Conservation (phyloP, 805 yeast species). For the Pichia nanzhaoensis region DNA sequence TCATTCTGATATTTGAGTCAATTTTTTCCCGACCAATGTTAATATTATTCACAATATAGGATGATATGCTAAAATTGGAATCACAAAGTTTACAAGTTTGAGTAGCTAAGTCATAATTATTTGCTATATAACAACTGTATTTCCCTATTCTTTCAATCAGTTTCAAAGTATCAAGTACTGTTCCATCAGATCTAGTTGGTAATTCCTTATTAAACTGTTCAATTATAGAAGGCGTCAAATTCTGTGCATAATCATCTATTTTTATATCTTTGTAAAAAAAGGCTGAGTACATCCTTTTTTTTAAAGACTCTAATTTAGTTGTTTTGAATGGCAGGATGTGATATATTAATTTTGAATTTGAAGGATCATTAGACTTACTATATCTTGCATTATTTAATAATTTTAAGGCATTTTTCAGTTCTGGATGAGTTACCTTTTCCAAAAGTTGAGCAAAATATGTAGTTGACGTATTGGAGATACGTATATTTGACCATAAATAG, state of each 20-base stretch:
- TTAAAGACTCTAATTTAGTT: neutral
- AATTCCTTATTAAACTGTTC: neutral
- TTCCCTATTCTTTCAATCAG: conserved; percentile 36
- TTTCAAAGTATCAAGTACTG: conserved; percentile 6
- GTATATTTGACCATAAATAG: conserved; percentile 20
- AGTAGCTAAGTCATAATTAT: conserved; percentile 30
- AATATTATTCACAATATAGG: conserved; percentile 11
- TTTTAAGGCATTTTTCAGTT: conserved; percentile 19
- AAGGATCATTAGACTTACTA: neutral
- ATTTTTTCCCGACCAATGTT: conserved; percentile 28
- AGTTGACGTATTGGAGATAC: conserved; percentile 15
- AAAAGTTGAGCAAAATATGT: conserved; percentile 8
- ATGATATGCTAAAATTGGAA: conserved; percentile 4
- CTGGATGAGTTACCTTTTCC: conserved; percentile 13
- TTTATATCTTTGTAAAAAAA: neutral
- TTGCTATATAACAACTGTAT: conserved; percentile 36
- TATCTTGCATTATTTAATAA: conserved; percentile 11
- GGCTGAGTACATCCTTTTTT: neutral
- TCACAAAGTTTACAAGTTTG: conserved; percentile 37
- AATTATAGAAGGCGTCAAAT: neutral
- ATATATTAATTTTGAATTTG: neutral
- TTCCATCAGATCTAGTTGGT: neutral
- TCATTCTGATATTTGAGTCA: conserved; percentile 14
- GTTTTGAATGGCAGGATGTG: neutral
- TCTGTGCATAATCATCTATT: neutral